A percentile compares a stretch with the other conserved stretches of the same genome.
phyloP scores from a whole-genome alignment of 176 grass and related monocot species.

The Triticum dicoccoides region DNA sequence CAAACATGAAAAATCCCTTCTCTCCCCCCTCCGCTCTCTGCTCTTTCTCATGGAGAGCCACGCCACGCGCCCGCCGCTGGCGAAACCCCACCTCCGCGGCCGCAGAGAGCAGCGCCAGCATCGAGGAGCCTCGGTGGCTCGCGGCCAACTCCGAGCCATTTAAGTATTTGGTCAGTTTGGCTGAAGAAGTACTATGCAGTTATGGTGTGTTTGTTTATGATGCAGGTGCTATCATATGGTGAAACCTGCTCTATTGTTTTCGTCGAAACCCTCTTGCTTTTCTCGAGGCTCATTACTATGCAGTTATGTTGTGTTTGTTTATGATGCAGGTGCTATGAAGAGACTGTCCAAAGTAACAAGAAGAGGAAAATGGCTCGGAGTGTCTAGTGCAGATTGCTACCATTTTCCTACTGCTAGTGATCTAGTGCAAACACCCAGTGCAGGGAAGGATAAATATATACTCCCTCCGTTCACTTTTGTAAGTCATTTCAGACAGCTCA shows the following conservation, averaged over 20 bases:
- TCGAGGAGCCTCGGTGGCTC: too few relatives aligned
- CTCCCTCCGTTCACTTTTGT: too few relatives aligned
- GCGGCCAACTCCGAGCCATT: neutral
- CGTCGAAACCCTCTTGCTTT: neutral
- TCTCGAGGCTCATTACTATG: neutral
- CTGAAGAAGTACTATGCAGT: neutral
- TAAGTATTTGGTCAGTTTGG: neutral
- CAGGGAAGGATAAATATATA: too few relatives aligned
- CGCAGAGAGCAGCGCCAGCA: too few relatives aligned
- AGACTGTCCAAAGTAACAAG: neutral
- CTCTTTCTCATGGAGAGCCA: too few relatives aligned
- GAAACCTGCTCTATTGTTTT: neutral
- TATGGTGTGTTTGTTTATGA: neutral
- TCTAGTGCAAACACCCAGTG: neutral
- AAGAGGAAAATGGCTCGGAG: neutral
- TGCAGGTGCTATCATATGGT: neutral
- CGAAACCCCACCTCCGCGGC: too few relatives aligned
- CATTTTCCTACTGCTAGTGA: neutral
- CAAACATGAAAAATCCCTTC: too few relatives aligned
- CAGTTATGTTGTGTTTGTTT: neutral
- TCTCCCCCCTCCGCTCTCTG: too few relatives aligned
- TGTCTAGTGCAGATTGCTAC: neutral
- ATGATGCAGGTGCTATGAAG: neutral
- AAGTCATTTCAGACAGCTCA: too few relatives aligned
- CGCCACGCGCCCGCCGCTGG: too few relatives aligned